phyloP scores from a whole-genome alignment of 768 basidiomycete genomes.

The Trametes coccinea region DNA sequence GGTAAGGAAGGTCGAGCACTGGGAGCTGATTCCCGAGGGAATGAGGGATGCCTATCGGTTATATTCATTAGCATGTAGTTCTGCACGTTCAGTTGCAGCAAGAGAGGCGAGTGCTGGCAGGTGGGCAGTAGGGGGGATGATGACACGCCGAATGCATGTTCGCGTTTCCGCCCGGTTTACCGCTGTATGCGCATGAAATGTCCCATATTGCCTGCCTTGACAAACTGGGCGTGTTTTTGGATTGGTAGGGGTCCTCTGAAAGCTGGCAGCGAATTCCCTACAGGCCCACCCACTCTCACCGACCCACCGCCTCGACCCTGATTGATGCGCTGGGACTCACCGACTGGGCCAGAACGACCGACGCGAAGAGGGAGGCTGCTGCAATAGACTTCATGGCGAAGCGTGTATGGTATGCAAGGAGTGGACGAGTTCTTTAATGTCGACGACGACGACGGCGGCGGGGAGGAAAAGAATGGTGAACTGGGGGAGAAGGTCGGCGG shows the following conservation, averaged over 20 bases:
- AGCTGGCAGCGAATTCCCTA: too few relatives aligned
- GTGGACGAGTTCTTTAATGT: constrained; percentile 40
- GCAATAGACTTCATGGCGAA: constrained; percentile 55
- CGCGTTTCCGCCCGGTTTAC: too few relatives aligned
- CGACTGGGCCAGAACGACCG: constrained; percentile 47
- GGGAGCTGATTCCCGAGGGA: constrained; percentile 60
- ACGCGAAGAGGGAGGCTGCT: constrained; percentile 50
- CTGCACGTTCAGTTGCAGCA: too few relatives aligned
- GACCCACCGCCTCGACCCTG: background rate
- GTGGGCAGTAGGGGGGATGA: background rate
- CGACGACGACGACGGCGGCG: constrained; percentile 35
- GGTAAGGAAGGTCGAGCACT: constrained; percentile 60
- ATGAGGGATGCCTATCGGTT: constrained; percentile 45
- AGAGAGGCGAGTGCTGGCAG: too few relatives aligned
- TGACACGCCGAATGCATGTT: background rate
- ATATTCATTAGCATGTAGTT: constrained; percentile 18
- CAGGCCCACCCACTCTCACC: background rate
- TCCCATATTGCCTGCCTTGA: too few relatives aligned
- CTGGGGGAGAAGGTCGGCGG: constrained; percentile 2
- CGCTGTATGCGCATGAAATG: too few relatives aligned
- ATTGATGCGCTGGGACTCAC: constrained; percentile 30
- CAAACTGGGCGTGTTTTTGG: too few relatives aligned
- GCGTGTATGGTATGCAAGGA: constrained; percentile 32
- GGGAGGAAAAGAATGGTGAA: constrained; percentile 17
- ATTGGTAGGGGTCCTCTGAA: too few relatives aligned